Conservation (phyloP, 2,329 filamentous ascomycete species). For the Colletotrichum navitas region DNA sequence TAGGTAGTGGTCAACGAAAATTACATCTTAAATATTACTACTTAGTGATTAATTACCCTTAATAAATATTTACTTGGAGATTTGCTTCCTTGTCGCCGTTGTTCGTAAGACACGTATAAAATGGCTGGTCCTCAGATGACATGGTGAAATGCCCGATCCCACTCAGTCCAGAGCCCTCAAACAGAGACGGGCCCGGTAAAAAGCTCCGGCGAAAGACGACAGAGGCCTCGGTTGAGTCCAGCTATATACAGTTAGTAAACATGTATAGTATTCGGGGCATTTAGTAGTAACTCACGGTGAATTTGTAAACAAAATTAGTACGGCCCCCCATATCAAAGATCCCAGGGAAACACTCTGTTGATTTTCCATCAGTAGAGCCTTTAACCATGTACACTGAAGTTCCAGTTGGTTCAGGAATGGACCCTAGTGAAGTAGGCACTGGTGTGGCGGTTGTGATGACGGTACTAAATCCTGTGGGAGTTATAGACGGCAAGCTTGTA, state of each 20-base stretch:
- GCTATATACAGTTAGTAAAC: background rate
- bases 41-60: too few species aligned
- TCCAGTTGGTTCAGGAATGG: accelerated
- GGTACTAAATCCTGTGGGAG: background rate
- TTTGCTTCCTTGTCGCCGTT: background rate
- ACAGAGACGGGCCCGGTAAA: background rate
- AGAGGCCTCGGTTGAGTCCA: too few species aligned
- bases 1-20: too few species aligned
- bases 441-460: background rate
- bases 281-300: background rate
- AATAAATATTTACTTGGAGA: too few species aligned
- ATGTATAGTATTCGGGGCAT: accelerated
- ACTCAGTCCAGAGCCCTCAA: background rate
- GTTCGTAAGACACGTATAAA: background rate
- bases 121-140: background rate
- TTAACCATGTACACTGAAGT: background rate
- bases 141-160: background rate
- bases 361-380: background rate
- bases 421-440: background rate
- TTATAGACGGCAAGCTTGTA: too few species aligned
- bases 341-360: background rate
- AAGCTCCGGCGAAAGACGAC: background rate
- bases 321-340: background rate
- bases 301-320: background rate
- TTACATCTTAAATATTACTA: too few species aligned